Base-by-base conservation (phyloP, 1,139 yeast species). In the Yamadazyma taylorii region DNA sequence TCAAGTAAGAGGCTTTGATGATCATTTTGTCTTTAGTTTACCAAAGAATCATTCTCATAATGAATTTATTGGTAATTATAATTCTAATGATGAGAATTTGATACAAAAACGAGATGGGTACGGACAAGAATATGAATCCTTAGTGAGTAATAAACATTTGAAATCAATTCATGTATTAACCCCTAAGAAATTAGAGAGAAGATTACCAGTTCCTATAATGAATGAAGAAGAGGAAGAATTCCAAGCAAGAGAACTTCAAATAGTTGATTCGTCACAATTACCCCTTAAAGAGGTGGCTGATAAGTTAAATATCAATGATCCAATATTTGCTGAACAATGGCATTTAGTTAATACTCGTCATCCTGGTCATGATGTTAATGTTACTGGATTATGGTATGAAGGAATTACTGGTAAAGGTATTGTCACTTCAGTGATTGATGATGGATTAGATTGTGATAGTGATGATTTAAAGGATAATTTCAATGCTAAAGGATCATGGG, bases 351-450 rank as follows among this genome's bases (percentile, higher is more conserved):
- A 94, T 54, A 68, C 87, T 0, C 58, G 60, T 2, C 79, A 66
- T 48, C 87, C 87, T 0, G 95, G 95, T 0, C 73, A 88, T 51
- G 97, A 92, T 55, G 80, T 92, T 36, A 92, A 94, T 54, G 94
- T 88, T 10, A 68, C 88, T 1, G 94, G 87, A 0, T 79, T 88
- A 14, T 92, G 98, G 98, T 67, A 71, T 28, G 81, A 81, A 47
- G 85, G 85, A 32, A 77, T 85, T 38, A 84, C 95, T 1, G 99
- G 99, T 1, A 64, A 74, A 33, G 94, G 94, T 4, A 66, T 85
- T 3, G 87, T 85, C 3, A 84, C 90, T 1, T 96, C 97, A 2
- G 75, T 94, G 26, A 84, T 94, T 1, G 99, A 94, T 58, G 99
- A 94, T 60, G 99, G 99, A 1, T 63, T 94, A 25, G 98, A 94